Conservation (phyloP, 2,329 filamentous ascomycete genomes). For the Colletotrichum truncatum region DNA sequence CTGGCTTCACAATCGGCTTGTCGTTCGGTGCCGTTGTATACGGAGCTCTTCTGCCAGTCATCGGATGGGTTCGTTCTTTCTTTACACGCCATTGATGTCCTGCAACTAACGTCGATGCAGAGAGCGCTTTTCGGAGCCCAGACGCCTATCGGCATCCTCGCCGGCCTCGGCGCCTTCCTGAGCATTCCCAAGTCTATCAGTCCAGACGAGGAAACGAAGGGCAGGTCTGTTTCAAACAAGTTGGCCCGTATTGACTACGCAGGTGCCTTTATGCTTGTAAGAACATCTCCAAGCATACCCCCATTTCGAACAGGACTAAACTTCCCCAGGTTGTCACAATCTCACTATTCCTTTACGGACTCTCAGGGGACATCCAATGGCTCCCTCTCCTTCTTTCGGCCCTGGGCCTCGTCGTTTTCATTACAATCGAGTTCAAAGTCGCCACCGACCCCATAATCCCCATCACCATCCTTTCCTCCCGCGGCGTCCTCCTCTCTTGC, state of each 20-base stretch:
- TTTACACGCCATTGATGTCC: not conserved
- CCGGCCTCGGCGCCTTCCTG: conserved; percentile 70
- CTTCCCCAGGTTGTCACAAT: conserved; percentile 66
- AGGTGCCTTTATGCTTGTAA: conserved; percentile 73
- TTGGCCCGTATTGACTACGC: conserved; percentile 78
- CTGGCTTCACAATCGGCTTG: conserved; percentile 76
- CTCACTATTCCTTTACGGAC: conserved; percentile 75
- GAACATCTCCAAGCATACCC: not conserved
- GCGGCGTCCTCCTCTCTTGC: conserved; percentile 78
- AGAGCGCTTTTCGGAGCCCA: conserved; percentile 79
- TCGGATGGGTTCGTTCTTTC: conserved; percentile 70
- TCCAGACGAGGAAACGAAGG: conserved; percentile 45
- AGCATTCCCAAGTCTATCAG: conserved; percentile 65
- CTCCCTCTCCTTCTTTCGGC: conserved; percentile 69
- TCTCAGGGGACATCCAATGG: conserved; percentile 70
- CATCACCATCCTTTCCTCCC: conserved; percentile 72
- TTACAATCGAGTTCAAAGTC: conserved; percentile 70
- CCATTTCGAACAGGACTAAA: conserved; percentile 29
- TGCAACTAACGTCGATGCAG: conserved; percentile 48
- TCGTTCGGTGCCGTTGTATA: conserved; percentile 77
- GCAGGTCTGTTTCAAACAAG: conserved; percentile 57
- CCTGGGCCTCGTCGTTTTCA: conserved; percentile 59
- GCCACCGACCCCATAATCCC: conserved; percentile 80
- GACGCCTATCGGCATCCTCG: conserved; percentile 68
- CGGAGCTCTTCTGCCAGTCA: conserved; percentile 67